Percentiles rank a stretch among this genome's conserved stretches.
Conservation (phyloP, 148 eudicot genomes). For the Diospyros lotus region DNA sequence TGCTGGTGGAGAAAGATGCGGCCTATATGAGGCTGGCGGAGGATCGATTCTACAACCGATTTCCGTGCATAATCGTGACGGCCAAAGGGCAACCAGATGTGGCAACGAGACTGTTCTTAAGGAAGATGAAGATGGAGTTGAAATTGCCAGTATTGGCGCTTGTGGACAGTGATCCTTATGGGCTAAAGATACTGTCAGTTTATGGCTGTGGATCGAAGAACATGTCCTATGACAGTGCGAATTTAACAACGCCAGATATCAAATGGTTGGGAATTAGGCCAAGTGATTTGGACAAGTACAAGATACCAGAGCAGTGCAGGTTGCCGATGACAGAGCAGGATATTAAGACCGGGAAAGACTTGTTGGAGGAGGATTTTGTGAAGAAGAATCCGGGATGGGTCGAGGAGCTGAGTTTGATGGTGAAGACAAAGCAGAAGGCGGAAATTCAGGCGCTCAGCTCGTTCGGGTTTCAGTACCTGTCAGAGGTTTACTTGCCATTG, state of each 20-base stretch:
- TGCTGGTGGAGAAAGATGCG: constrained; percentile 92
- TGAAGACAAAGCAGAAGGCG: constrained; percentile 93
- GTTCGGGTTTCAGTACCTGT: constrained; percentile 91
- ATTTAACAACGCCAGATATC: constrained; percentile 89
- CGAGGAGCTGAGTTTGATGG: constrained; percentile 89
- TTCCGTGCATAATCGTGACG: constrained; percentile 83
- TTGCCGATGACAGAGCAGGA: constrained; percentile 97
- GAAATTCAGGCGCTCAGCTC: constrained; percentile 96
- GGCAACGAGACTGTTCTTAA: constrained; percentile 74
- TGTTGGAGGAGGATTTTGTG: constrained; percentile 97
- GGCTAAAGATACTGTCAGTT: constrained; percentile 86
- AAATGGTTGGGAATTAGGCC: constrained; percentile 96
- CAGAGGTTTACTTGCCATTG: constrained; percentile 88
- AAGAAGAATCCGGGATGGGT: constrained; percentile 98
- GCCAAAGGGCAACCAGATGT: constrained; percentile 98
- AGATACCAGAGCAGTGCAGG: constrained; percentile 92
- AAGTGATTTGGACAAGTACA: constrained; percentile 93
- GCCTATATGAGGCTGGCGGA: constrained; percentile 85
- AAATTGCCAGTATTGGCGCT: constrained; percentile 83
- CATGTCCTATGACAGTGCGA: constrained; percentile 96
- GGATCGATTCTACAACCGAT: constrained; percentile 83
- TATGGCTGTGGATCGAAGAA: constrained; percentile 98
- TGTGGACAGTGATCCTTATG: constrained; percentile 96
- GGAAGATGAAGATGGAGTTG: constrained; percentile 83
- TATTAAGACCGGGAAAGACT: constrained; percentile 92